Percentiles rank a stretch among this genome's conserved stretches.
Evolutionary conservation across 2,329 filamentous ascomycete species (phyloP).

Genomic region (Pseudogymnoascus sp.): DNA sequence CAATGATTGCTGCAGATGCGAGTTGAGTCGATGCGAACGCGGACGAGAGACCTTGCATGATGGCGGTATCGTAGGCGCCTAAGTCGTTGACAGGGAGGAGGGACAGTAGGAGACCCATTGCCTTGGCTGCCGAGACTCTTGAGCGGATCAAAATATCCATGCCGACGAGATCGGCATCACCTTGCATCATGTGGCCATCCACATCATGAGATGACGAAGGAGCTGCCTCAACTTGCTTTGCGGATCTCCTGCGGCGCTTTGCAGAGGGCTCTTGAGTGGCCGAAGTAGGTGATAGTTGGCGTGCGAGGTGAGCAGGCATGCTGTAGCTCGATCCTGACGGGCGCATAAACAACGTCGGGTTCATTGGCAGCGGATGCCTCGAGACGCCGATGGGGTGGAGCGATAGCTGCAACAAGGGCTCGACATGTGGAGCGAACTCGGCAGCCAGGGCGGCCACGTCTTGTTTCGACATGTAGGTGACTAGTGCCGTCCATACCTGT

Average conservation of each 20-base stretch:
- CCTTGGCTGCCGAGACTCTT: constrained; percentile 76
- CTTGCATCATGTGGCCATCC: constrained; percentile 95
- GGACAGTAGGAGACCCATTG: constrained; percentile 77
- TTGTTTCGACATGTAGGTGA: constrained; percentile 56
- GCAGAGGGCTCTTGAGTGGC: constrained; percentile 54
- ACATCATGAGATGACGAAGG: constrained; percentile 80
- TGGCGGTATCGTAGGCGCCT: constrained; percentile 55
- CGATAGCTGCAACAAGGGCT: constrained; percentile 75
- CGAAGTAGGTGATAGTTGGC: constrained; percentile 35
- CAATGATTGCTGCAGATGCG: constrained; percentile 72
- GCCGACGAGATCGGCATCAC: constrained; percentile 90
- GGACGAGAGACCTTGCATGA: constrained; percentile 62
- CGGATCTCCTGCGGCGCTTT: constrained; percentile 74
- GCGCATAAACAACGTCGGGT: constrained; percentile 79
- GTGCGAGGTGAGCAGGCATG: constrained; percentile 37
- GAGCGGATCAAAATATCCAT: constrained; percentile 82
- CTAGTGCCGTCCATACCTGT: constrained; percentile 76
- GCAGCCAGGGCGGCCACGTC: constrained; percentile 57
- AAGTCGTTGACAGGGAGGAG: constrained; percentile 59
- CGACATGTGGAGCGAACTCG: constrained; percentile 68
- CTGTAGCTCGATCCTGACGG: constrained; percentile 83
- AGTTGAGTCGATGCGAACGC: constrained; percentile 80
- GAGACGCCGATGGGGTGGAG: constrained; percentile 89
- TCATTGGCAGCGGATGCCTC: constrained; percentile 87
- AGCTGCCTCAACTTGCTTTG: constrained; percentile 67